A percentile compares a stretch with the other conserved stretches of the same genome.
Evolutionary conservation across 768 basidiomycete species (phyloP).

Genomic region (Leccinum broughii): DNA sequence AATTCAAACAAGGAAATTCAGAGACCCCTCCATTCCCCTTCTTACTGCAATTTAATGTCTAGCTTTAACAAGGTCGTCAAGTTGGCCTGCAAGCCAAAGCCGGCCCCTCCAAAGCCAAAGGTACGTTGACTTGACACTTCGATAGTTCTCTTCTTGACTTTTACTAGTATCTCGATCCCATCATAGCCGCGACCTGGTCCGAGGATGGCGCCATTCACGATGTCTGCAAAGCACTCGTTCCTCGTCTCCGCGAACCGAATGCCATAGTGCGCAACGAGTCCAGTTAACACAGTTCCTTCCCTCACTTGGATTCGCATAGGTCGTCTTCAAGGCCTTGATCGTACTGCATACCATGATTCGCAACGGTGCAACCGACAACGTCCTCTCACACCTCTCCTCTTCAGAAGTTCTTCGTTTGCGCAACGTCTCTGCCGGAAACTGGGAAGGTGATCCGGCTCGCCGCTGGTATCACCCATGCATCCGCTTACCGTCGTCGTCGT

Average conservation of each 20-base stretch:
- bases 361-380: constrained; percentile 93
- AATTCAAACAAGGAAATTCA: constrained; percentile 15
- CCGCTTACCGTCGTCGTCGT: constrained; percentile 5
- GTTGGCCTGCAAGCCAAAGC: constrained; percentile 96
- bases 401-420: constrained; percentile 79
- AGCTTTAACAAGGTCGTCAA: constrained; percentile 93
- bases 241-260: constrained; percentile 89
- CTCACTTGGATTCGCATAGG: constrained; percentile 43
- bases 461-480: neutral
- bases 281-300: neutral
- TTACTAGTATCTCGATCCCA: constrained; percentile 87
- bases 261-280: constrained; percentile 62
- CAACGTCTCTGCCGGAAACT: constrained; percentile 76
- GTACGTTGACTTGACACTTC: constrained; percentile 39
- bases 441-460: constrained; percentile 69
- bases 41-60: constrained; percentile 46
- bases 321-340: constrained; percentile 97
- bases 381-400: constrained; percentile 79
- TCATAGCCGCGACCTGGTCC: constrained; percentile 95
- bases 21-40: neutral
- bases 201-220: constrained; percentile 93
- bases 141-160: neutral
- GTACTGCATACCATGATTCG: constrained; percentile 97
- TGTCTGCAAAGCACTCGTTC: constrained; percentile 85
- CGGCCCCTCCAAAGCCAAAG: constrained; percentile 94